These are phyloP conservation scores for Ascochyta rabiei DNA, from an alignment of 2,329 filamentous ascomycete species.

Conservation along the genomic window DNA sequence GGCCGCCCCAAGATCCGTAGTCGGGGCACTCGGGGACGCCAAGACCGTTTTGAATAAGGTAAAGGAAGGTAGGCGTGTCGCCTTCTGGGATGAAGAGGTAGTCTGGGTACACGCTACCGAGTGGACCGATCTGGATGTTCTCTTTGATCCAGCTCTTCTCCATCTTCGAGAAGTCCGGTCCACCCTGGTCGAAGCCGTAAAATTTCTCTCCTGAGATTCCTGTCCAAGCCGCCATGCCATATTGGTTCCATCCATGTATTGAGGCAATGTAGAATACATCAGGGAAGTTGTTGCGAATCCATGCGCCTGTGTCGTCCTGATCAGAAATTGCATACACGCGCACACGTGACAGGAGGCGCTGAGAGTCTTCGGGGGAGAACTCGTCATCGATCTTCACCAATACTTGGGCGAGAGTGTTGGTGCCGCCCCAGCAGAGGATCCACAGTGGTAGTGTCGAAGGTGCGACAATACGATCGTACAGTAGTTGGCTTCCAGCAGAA, in stretches of 20 bases:
- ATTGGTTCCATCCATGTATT: slow-evolving; percentile 63
- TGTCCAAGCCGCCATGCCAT: slow-evolving; percentile 61
- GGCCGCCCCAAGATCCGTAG: slow-evolving; percentile 59
- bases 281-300: slow-evolving; percentile 62
- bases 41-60: slow-evolving; percentile 57
- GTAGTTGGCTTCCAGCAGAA: slow-evolving; percentile 53
- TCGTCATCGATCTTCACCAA: slow-evolving; percentile 50
- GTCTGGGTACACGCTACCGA: slow-evolving; percentile 53
- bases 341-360: slow-evolving; percentile 40
- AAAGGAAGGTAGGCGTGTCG: slow-evolving; percentile 60
- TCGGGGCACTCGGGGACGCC: slow-evolving; percentile 55
- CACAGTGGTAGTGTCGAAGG: slow-evolving; percentile 55
- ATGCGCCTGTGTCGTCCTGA: slow-evolving; percentile 63
- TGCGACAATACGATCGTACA: slow-evolving; percentile 51
- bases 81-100: slow-evolving; percentile 60
- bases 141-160: slow-evolving; percentile 59
- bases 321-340: slow-evolving; percentile 60
- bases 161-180: slow-evolving; percentile 57
- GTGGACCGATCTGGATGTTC: slow-evolving; percentile 59
- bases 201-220: slow-evolving; percentile 60
- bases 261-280: slow-evolving; percentile 63
- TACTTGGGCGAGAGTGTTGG: slow-evolving; percentile 59
- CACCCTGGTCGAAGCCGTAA: slow-evolving; percentile 56
- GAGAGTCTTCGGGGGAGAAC: slow-evolving; percentile 40
- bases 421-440: slow-evolving; percentile 61